Percentiles rank a stretch among this genome's conserved stretches.
These are phyloP conservation scores for Cercospora nicotianae DNA, from an alignment of 2,329 filamentous ascomycete species.

Conservation along the genomic window DNA sequence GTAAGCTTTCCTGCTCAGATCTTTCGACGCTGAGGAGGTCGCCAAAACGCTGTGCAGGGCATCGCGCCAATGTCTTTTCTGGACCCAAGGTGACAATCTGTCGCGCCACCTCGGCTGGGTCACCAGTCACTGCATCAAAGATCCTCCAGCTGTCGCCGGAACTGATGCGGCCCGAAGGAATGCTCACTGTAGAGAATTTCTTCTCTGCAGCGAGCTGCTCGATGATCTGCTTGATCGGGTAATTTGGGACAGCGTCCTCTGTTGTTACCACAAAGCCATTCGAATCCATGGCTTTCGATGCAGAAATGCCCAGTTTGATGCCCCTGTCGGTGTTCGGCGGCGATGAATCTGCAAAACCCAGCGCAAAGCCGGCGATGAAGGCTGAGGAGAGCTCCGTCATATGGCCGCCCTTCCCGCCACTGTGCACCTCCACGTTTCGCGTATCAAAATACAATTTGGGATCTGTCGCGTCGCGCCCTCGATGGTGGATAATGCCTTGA, in stretches of 20 bases:
- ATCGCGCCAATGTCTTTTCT: slow-evolving; percentile 35
- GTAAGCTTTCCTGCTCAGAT: slow-evolving; percentile 36
- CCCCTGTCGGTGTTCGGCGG: slow-evolving; percentile 34
- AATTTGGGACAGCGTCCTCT: slow-evolving; percentile 32
- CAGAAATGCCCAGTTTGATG: slow-evolving; percentile 35
- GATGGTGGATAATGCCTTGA: slow-evolving; percentile 39
- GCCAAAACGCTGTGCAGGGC: slow-evolving; percentile 33
- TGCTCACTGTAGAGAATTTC: slow-evolving; percentile 32
- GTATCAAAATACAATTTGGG: slow-evolving; percentile 39
- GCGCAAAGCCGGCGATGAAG: slow-evolving; percentile 38
- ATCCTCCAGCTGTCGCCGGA: slow-evolving; percentile 40
- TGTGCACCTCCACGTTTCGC: slow-evolving; percentile 30
- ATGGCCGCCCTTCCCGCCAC: slow-evolving; percentile 17
- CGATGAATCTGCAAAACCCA: slow-evolving; percentile 36
- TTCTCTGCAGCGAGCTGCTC: slow-evolving; percentile 29
- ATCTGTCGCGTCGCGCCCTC: slow-evolving; percentile 38
- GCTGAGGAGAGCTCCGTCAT: slow-evolving; percentile 35
- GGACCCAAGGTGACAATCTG: slow-evolving; percentile 36
- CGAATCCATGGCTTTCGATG: slow-evolving; percentile 30
- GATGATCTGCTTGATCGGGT: slow-evolving; percentile 33
- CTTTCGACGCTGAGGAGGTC: slow-evolving; percentile 35
- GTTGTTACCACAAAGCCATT: slow-evolving; percentile 32
- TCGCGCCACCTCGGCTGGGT: slow-evolving; percentile 37
- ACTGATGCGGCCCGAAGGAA: slow-evolving; percentile 37
- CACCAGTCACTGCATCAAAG: slow-evolving; percentile 37